Evolutionary conservation across 176 grass and related monocot species (phyloP), one percentile per base, ranked within the genome.

Genomic region (Tillandsia leiboldiana): DNA sequence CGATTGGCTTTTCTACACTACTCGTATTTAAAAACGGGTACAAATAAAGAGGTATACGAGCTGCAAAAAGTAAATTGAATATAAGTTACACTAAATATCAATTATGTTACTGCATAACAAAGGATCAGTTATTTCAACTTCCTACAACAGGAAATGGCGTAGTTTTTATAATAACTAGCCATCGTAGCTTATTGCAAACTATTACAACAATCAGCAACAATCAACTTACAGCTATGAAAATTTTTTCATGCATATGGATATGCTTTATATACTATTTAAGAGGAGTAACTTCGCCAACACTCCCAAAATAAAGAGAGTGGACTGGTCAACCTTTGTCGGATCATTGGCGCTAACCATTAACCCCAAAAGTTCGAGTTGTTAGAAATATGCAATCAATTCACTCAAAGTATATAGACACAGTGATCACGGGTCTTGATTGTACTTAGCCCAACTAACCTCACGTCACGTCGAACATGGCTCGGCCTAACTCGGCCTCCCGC

Each of bases 21-120:
- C 28, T 67, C 0, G 65, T 67, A 67, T 13, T 29, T 48, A 67
- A 47, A 67, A 67, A 48, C 8, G 65, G 65, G 26, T 67, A 67
- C 26, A 67, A 17, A 48, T 67, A 67, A 12, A 67, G 15, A 13
- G 27, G 65, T 67, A 67, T 67, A 20, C 14, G 17, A n/a, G 65
- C 65, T 67, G 65, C 65, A 67, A 67, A 63, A 28, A 49, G 65
- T 11, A 47, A 42, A 50, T 47, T 48, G 1, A 14, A 14, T 48
- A n/a, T 47, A 67, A 48, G 65, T 56, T 71, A 29, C 18, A 20
- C 8, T 5, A 59, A 54, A 59, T 59, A 59, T 9, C 56, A 59
- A 59, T 20, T 18, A 59, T 59, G 10, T 59, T 61, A n/a, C 17
- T 23, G 56, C 56, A 61, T 20, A 61, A 61, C 7, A 61, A 61